A percentile compares a stretch with the other conserved stretches of the same genome.
phyloP scores from a whole-genome alignment of 2,329 filamentous ascomycete genomes.

The Venturia carpophila region DNA sequence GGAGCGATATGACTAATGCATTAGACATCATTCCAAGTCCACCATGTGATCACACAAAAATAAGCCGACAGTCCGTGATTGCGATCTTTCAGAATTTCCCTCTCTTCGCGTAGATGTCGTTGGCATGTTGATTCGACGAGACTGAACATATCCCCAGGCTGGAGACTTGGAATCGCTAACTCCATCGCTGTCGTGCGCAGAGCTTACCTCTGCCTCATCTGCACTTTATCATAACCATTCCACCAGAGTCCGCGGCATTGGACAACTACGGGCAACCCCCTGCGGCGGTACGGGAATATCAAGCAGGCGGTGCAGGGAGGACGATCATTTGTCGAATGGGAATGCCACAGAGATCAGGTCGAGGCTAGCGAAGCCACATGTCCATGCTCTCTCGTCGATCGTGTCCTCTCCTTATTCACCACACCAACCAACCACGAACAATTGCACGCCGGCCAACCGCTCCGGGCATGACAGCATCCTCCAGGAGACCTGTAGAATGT shows the following conservation, averaged over 20 bases:
- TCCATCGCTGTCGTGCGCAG: neutral
- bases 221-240: neutral
- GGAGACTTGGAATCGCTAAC: neutral
- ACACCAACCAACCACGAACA: constrained; percentile 2
- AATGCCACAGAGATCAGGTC: neutral
- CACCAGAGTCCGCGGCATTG: too few species aligned
- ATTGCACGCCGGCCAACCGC: neutral
- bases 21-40: neutral
- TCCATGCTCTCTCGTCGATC: neutral
- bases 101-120: too few species aligned
- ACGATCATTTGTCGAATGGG: neutral
- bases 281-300: neutral
- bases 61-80: neutral
- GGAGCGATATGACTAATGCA: neutral
- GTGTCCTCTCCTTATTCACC: neutral
- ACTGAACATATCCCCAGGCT: too few species aligned
- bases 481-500: neutral
- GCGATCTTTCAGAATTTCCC: neutral
- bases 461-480: neutral
- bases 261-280: too few species aligned
- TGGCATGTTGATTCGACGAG: too few species aligned
- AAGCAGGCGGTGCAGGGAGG: neutral
- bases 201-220: too few species aligned
- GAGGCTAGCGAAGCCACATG: neutral
- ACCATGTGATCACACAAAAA: neutral